Evolutionary conservation across 1,284 basidiomycete genomes (phyloP), one percentile per base, ranked within the genome.

Genomic region (Leccinum proliferum): DNA sequence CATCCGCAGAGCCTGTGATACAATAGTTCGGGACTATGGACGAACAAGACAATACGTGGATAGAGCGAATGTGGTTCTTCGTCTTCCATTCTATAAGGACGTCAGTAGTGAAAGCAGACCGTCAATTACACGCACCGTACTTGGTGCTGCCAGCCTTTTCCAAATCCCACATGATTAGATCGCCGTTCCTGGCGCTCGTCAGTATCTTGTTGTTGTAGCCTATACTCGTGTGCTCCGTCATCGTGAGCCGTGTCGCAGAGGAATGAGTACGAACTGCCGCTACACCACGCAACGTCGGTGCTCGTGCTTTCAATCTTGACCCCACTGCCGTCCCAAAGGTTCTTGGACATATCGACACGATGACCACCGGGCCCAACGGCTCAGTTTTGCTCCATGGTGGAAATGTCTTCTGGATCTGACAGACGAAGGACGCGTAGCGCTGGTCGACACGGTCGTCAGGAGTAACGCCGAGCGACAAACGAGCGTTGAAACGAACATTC

Each of bases 101-200:
- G 65, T 64, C 52, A 64, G 67, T 58, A 58, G 57, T 62, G 58
- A 57, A 62, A 48, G 48, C 35, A 64, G 63, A 60, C 48, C 5
- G 15, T 34, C 48, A 46, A 53, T 18, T 59, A 62, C 58, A 73
- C 78, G 62, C 69, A 93, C 92, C 92, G 66, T 87, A 87, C 75
- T 91, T 93, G 55, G 81, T 82, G 1, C 78, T 71, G 2, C 88
- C 86, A 52, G 81, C 77, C 72, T 87, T 90, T 67, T 87, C 84
- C 25, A 93, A 70, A 72, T 94, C 93, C 86, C 92, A 94, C 77
- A 94, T 83, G 60, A 93, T 87, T 52, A 94, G 82, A 66, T 93
- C 92, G 1, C 93, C 93, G 66, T 90, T 92, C 8, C 89, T 81
- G 4, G 89, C 89, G 64, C 92, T 92, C 1, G 92, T 94, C 41